phyloP scores from a whole-genome alignment of 768 basidiomycete species.

The Hericium rajendrae region DNA sequence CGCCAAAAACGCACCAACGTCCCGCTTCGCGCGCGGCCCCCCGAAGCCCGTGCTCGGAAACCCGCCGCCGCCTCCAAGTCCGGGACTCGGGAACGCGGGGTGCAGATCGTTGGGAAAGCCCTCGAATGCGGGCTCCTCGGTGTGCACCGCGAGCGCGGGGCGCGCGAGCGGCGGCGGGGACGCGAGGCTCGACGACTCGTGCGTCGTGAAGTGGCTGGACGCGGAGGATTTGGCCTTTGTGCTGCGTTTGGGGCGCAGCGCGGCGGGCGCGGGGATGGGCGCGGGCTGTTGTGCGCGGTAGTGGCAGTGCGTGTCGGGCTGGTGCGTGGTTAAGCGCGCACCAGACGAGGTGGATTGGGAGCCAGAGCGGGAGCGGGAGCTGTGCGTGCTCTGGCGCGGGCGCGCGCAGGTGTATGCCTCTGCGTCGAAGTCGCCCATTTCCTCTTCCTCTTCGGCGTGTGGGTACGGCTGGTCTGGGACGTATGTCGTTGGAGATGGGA shows the following conservation, averaged over 20 bases:
- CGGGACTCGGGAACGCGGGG: background rate
- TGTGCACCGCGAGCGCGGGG: background rate
- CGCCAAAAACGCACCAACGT: no score
- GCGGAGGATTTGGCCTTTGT: background rate
- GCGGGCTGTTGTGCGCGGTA: background rate
- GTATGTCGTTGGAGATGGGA: background rate
- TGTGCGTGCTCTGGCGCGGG: background rate
- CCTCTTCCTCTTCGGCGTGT: background rate
- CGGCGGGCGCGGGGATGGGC: background rate
- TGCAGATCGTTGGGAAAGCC: background rate
- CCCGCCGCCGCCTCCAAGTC: no score
- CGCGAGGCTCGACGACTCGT: background rate
- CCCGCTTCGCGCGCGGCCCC: no score
- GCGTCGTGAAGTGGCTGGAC: no score
- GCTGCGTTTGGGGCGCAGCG: background rate
- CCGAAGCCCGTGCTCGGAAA: no score
- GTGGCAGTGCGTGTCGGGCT: background rate
- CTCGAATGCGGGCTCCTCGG: background rate
- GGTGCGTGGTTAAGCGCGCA: background rate
- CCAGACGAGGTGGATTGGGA: background rate
- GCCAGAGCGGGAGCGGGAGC: background rate
- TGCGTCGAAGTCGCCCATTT: background rate
- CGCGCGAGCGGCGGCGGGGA: background rate
- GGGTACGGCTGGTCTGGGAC: no score
- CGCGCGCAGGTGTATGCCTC: background rate